Conservation (phyloP, 1,284 basidiomycete genomes). For the Malassezia sympodialis region DNA sequence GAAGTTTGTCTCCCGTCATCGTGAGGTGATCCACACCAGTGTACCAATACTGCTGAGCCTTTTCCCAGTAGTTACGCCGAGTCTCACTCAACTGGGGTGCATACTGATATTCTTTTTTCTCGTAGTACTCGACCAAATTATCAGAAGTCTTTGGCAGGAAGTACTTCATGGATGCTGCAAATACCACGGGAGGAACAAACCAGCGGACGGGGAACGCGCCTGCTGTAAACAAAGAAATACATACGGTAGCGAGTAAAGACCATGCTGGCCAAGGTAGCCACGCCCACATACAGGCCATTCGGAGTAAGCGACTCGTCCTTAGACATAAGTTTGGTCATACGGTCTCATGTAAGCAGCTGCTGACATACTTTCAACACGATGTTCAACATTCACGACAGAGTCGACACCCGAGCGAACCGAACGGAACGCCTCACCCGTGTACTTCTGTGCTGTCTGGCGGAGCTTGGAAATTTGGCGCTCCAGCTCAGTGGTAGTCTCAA, state of each 20-base stretch:
- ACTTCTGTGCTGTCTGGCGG: constrained; percentile 22
- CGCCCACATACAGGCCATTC: constrained; percentile 59
- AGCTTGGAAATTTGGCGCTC: constrained; percentile 32
- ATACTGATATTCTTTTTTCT: constrained; percentile 23
- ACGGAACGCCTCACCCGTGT: constrained; percentile 19
- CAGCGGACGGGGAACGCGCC: constrained; percentile 41
- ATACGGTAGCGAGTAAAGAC: constrained; percentile 68
- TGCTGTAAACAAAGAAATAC: constrained; percentile 13
- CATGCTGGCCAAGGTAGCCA: constrained; percentile 74
- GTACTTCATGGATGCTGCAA: constrained; percentile 36
- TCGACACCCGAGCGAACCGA: constrained; percentile 22
- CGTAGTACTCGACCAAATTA: constrained; percentile 37
- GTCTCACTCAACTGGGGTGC: constrained; percentile 24
- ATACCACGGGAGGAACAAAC: constrained; percentile 35
- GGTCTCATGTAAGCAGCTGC: constrained; percentile 20
- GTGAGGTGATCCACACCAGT: constrained; percentile 19
- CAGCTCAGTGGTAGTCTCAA: constrained; percentile 34
- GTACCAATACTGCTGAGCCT: constrained; percentile 5
- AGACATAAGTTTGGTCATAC: constrained; percentile 54
- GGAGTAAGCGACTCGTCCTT: constrained; percentile 72
- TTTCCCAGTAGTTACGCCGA: constrained; percentile 14
- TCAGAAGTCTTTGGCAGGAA: constrained; percentile 42
- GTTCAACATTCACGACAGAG: constrained; percentile 37
- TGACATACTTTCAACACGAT: constrained; percentile 30
- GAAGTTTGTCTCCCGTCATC: constrained; percentile 19